Base-by-base conservation (phyloP, 2,329 filamentous ascomycete species). In the Phyllosticta capitalensis region DNA sequence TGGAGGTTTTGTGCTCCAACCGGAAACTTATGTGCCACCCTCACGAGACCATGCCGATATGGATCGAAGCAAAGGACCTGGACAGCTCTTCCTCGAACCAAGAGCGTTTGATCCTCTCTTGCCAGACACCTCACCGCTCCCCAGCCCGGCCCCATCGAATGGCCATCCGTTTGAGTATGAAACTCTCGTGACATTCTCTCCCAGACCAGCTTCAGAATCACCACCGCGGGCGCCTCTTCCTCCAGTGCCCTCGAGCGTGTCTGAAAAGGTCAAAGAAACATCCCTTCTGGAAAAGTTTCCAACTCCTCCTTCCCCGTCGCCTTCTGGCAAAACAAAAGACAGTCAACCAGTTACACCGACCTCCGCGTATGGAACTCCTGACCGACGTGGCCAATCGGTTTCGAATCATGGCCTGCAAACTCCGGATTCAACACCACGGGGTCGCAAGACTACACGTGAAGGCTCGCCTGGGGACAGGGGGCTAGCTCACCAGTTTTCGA, bases 151-250 rank as follows among this genome's bases (percentile, higher is more conserved):
- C 2, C 9, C 28, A 19, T 12, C 33, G 45, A 59, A 52, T 21
- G 51, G 50, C 10, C 50, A 52, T 19, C 38, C 58, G 14, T 59
- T 59, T 28, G 58, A 59, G 21, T 59, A 59, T 21, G 58, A 59
- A 7, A 14, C 20, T 9, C 38, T 45, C 5, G 50, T 59, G n/a
- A 52, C 55, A n/a, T 55, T 59, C n/a, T 53, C 52, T 26, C 53
- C 58, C 3, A 55, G 48, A 3, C 53, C 48, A 12, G 58, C 45
- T 19, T 59, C 58, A 3, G 51, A 28, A 19, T 38, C 54, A 28
- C 58, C 58, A 12, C 58, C 58, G n/a, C 38, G 55, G n/a, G 50
- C 53, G 3, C 58, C 58, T 2, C 53, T 59, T 19, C 58, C 58
- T 21, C 57, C 52, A 9, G 54, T 59, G 12, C 48, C 57, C 12